phyloP scores from a whole-genome alignment of 768 basidiomycete species.

The Tulasnella sp. region DNA sequence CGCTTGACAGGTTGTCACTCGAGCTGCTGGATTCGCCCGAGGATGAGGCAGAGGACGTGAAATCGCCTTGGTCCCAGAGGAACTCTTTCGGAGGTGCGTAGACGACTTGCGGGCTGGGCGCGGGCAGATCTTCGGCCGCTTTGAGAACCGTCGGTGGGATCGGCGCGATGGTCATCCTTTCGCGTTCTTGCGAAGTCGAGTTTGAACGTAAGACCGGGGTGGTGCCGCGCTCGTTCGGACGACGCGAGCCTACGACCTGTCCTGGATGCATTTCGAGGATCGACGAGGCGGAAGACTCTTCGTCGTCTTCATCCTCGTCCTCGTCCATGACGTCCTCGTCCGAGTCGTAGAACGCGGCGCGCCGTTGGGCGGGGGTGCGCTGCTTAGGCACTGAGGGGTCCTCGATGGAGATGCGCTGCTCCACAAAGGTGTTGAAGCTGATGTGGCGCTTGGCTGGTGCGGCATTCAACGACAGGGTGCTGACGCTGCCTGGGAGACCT shows the following conservation, averaged over 20 bases:
- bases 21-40: conserved; percentile 17
- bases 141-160: conserved; percentile 85
- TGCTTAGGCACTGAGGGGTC: conserved; percentile 15
- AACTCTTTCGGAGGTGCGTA: conserved; percentile 33
- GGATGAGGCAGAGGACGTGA: not conserved
- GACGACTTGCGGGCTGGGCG: conserved; percentile 33
- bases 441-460: conserved; percentile 69
- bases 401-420: conserved; percentile 87
- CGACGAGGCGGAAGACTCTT: conserved; percentile 42
- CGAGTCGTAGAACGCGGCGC: conserved; percentile 26
- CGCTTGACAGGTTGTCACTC: conserved; percentile 7
- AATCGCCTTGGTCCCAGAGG: conserved; percentile 21
- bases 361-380: conserved; percentile 22
- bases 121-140: conserved; percentile 43
- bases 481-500: conserved; percentile 20
- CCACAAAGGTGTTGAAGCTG: conserved; percentile 96
- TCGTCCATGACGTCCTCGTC: conserved; percentile 33
- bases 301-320: conserved; percentile 37
- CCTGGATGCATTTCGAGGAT: conserved; percentile 55
- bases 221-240: conserved; percentile 17
- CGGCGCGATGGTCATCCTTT: conserved; percentile 65
- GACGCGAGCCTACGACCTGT: conserved; percentile 32
- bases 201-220: conserved; percentile 10
- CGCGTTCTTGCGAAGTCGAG: conserved; percentile 37
- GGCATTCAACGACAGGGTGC: not conserved